Base-by-base conservation (phyloP, 768 basidiomycete species). In the Thelephora aurantiotincta region DNA sequence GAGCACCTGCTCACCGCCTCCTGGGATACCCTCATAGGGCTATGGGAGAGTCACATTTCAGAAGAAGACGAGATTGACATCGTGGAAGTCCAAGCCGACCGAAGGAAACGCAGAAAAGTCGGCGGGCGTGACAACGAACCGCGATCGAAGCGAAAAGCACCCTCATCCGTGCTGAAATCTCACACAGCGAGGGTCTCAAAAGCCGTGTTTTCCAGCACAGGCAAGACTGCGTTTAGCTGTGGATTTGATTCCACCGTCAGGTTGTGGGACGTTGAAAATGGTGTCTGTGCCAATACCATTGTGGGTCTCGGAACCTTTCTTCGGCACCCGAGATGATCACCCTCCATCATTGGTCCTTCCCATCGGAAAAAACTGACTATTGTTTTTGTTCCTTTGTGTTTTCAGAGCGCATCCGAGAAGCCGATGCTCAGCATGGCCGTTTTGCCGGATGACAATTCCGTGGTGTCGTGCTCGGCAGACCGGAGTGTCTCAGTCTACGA, bases 181-280 rank as follows among this genome's bases (percentile, higher is more conserved):
- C 96, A 98, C 61, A 80, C 80, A 0, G 83, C 73, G 16, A 71
- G 88, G 11, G 82, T 97, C 1, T 90, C 89, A 5, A 78, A 74
- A 33, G 81, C 76, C 3, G 57, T 75, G 0, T 93, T 86, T 64
- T 62, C 63, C 11, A 58, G 59, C 35, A 48, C 35, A 14, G 50
- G 35, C 37, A 18, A 52, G 45, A 58, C 52, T 48, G 91, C 80
- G 23, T 77, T 79, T 52, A 89, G 85, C 54, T 82, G 81, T 57
- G 86, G 88, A 0, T 88, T 89, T 58, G 93, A 96, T 63, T 94
- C 92, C 23, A 89, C 89, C 0, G 78, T 97, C 5, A 71, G 90
- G 19, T 67, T 72, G 2, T 99, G 94, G 94, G 90, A 96, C 57
- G 68, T 82, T 2, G 83, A 88, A 54, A 72, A 68, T 35, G 89